Evolutionary conservation across 768 basidiomycete species (phyloP), one percentile per base, ranked within the genome.

Genomic region (Suillus brevipes): DNA sequence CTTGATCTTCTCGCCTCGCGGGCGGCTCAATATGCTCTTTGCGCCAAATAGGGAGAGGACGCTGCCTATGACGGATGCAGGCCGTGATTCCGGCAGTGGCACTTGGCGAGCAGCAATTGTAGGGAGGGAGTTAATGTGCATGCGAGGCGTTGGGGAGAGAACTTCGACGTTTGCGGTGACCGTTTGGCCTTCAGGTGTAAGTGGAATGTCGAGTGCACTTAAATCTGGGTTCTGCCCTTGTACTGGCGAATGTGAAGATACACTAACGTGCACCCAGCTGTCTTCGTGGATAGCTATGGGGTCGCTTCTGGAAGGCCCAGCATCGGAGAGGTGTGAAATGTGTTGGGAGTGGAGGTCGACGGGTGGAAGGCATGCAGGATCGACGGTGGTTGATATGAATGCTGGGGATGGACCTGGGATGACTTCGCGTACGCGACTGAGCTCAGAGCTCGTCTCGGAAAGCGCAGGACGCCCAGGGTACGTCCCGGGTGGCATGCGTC

Each of bases 401-500:
- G 70, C 55, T 38, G 75, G 76, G 0, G 75, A 77, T 8, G 76
- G 69, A 36, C 65, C 65, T 2, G 69, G 67, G 12, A 42, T 57
- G 56, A 72, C 62, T 43, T 70, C 43, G 20, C 64, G 70, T 18
- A 62, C 64, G 45, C 67, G 72, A n/a, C 75, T 75, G 6, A 78
- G n/a, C 20, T 76, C 67, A 1, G 68, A 68, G 6, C 53, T 72
- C 1, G 71, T 75, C 59, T 76, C 75, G 1, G 76, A 76, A 73
- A 77, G 74, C 20, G 75, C 76, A 5, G 75, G 74, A 12, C 53
- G 64, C 23, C 69, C 68, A 8, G 76, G 72, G 20, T 70, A 70
- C 0, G 75, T 69, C 4, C 75, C 75, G 6, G 75, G 75, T 42
- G 75, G 75, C 36, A 65, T 75, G 28, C 65, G 73, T 12, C 76